These are phyloP conservation scores for Pseudogymnoascus sp. DNA, from an alignment of 2,329 filamentous ascomycete species.

Conservation along the genomic window DNA sequence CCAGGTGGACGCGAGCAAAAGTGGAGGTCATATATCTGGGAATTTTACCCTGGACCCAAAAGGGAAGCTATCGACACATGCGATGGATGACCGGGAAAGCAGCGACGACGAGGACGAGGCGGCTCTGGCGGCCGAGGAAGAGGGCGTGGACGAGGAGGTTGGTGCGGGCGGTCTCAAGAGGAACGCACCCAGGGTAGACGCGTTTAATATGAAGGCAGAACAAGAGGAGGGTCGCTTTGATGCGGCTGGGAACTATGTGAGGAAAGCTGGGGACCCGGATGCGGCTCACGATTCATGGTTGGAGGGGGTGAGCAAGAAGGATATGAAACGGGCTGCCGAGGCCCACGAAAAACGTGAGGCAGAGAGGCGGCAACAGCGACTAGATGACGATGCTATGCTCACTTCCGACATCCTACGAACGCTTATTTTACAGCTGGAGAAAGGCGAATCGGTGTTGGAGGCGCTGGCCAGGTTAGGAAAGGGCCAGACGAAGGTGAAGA, in stretches of 20 bases:
- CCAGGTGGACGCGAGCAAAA: slow-evolving; percentile 64
- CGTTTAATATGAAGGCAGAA: slow-evolving; percentile 87
- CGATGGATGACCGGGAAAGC: slow-evolving; percentile 35
- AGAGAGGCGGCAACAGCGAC: slow-evolving; percentile 61
- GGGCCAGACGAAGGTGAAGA: slow-evolving; percentile 50
- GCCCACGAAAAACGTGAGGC: slow-evolving; percentile 79
- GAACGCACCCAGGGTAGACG: slow-evolving; percentile 88
- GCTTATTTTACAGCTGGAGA: slow-evolving; percentile 65
- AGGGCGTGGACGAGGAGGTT: slow-evolving; percentile 77
- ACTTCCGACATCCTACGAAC: slow-evolving; percentile 64
- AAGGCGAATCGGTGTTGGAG: slow-evolving; percentile 79
- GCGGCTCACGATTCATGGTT: slow-evolving; percentile 88
- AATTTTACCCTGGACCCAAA: slow-evolving; percentile 54
- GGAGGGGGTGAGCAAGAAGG: slow-evolving; percentile 84
- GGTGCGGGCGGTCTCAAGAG: slow-evolving; percentile 85
- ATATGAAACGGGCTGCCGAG: slow-evolving; percentile 78
- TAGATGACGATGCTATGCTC: slow-evolving; percentile 65
- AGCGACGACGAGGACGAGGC: slow-evolving; percentile 59
- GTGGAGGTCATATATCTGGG: slow-evolving; percentile 56
- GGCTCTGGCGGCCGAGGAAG: slow-evolving; percentile 66
- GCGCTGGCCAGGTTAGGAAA: slow-evolving; percentile 74
- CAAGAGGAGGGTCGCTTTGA: slow-evolving; percentile 92
- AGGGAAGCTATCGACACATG: slow-evolving; percentile 32
- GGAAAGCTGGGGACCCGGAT: slow-evolving; percentile 81
- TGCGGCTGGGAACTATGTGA: slow-evolving; percentile 80